A percentile compares a stretch with the other conserved stretches of the same genome.
phyloP scores from a whole-genome alignment of 2,329 filamentous ascomycete species.

The Calonectria hongkongensis region DNA sequence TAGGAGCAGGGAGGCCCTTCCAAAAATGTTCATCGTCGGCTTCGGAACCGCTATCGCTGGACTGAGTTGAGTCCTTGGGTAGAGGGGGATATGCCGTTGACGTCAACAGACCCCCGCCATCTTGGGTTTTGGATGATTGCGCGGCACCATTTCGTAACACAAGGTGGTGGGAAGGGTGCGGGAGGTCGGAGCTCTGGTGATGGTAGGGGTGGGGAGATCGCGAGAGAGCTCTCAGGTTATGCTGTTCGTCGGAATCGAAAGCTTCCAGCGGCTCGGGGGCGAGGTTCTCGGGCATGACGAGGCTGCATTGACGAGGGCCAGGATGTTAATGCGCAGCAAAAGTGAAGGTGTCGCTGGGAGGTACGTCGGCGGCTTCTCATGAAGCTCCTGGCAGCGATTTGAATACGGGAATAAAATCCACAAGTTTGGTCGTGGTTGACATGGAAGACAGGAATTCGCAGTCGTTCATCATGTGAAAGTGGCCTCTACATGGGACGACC shows the following conservation, averaged over 20 bases:
- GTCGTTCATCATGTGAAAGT: conserved; percentile 56
- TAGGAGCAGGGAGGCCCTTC: conserved; percentile 88
- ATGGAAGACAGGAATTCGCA: conserved; percentile 40
- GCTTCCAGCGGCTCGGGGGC: conserved; percentile 59
- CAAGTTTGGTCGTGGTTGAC: conserved; percentile 46
- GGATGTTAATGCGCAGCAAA: conserved; percentile 48
- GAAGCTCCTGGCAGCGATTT: conserved; percentile 45
- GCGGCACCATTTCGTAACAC: conserved; percentile 49
- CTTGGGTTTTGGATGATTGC: conserved; percentile 43
- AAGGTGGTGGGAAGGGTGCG: conserved; percentile 68
- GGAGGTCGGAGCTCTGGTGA: conserved; percentile 74
- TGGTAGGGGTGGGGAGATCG: conserved; percentile 82
- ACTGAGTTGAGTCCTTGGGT: conserved; percentile 73
- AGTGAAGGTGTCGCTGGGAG: conserved; percentile 32
- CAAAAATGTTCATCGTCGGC: conserved; percentile 95
- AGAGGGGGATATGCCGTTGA: conserved; percentile 56
- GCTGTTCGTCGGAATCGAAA: conserved; percentile 60
- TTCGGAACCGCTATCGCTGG: conserved; percentile 94
- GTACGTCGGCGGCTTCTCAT: conserved; percentile 32
- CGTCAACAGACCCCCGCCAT: conserved; percentile 50
- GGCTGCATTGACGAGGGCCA: conserved; percentile 54
- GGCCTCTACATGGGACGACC: conserved; percentile 52
- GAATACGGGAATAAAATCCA: conserved; percentile 43
- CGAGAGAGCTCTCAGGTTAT: conserved; percentile 69
- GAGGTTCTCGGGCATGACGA: conserved; percentile 69